Percentiles rank a stretch among this genome's conserved stretches.
These are phyloP conservation scores for Adiantum capillusveneris DNA, from an alignment of 75 land plant genomes.

Conservation along the genomic window DNA sequence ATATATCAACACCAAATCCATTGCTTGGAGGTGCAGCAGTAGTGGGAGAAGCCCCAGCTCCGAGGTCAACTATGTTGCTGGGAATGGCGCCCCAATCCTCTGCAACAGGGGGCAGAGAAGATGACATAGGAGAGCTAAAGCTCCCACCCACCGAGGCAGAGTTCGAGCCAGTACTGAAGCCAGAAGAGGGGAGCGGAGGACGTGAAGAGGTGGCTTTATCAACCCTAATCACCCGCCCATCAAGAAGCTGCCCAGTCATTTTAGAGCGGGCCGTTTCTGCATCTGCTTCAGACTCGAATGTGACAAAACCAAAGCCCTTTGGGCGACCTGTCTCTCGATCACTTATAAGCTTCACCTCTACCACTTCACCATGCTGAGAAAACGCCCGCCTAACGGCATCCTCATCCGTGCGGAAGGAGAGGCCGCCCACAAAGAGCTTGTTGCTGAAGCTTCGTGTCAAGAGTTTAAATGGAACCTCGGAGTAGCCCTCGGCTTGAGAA, in stretches of 20 bases:
- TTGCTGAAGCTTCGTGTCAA: conserved; percentile 20
- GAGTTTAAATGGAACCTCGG: too few relatives aligned
- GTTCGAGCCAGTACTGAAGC: background rate
- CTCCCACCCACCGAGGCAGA: background rate
- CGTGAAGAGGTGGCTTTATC: conserved; percentile 1
- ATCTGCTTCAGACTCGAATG: conserved; percentile 53
- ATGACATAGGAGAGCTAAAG: background rate
- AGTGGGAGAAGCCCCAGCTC: background rate
- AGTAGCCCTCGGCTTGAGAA: too few relatives aligned
- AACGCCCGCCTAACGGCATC: conserved; percentile 39
- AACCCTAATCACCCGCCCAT: conserved; percentile 5
- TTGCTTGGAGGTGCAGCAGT: background rate
- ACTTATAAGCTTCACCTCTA: conserved; percentile 40
- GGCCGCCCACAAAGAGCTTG: conserved; percentile 54
- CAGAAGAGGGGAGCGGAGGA: background rate
- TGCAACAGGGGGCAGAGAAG: background rate
- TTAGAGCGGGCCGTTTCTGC: conserved; percentile 46
- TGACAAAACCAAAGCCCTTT: conserved; percentile 62
- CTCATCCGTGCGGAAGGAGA: conserved; percentile 55
- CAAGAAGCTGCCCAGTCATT: conserved; percentile 34
- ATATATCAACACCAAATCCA: background rate
- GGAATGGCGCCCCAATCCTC: conserved; percentile 8
- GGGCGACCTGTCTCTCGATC: conserved; percentile 48
- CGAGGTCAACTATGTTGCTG: background rate
- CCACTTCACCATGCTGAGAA: conserved; percentile 55